Base-by-base conservation (phyloP, 176 grass and related monocot species). In the Lolium multiflorum region DNA sequence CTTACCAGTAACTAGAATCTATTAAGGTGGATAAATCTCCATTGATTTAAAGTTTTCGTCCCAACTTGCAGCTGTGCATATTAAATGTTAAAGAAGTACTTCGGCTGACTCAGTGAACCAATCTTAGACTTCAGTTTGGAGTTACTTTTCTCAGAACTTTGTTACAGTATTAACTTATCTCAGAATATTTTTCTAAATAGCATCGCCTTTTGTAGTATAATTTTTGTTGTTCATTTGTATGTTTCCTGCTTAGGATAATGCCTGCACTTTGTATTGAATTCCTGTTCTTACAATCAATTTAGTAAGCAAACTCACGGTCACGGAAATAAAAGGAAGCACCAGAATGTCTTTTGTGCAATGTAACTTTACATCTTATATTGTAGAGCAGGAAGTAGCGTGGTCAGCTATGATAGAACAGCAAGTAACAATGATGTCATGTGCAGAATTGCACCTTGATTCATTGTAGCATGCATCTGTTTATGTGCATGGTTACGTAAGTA, bases 331-430 rank as follows among this genome's bases (percentile, higher is more conserved):
- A 51, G 16, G 80, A 70, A 51, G 38, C 22, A 47, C 8, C 16
- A 35, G 12, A 41, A 74, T 18, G 10, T 17, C 57, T 80, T 81
- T 31, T 56, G 21, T 75, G 59, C 61, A 47, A 47, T 39, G 41
- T 77, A 14, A 50, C 52, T 44, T 77, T 26, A 39, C 70, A 73
- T 11, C 14, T 82, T 76, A 58, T 54, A 66, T 59, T 7, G 12
- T 86, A 79, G 74, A 87, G 16, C 84, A 47, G 48, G 21, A 85
- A 46, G n/a, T 74, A 31, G 26, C 16, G 31, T 69, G 14, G n/a
- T 49, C 46, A 48, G 54, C 31, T 26, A 58, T 58, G n/a, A 83
- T 72, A 57, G 54, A 56, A 18, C 5, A 56, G 54, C 54, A 18
- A 56, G 54, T 56, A 44, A 44, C 56, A 83, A 56, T 48, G 44